These are phyloP conservation scores for Fistulina hepatica DNA, from an alignment of 1,284 basidiomycete species.

Conservation along the genomic window DNA sequence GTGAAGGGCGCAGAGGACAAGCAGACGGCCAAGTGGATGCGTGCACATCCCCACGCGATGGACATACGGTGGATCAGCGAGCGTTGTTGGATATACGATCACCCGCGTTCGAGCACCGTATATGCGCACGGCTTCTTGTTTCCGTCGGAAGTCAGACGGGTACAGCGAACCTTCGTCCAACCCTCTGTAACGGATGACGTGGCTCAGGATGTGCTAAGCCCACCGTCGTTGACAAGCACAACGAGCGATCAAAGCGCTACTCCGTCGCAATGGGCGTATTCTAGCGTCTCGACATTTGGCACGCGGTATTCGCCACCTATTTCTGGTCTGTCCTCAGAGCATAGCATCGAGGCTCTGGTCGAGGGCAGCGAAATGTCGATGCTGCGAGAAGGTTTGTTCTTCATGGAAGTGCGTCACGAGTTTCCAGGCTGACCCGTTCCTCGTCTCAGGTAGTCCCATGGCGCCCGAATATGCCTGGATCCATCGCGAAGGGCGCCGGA, in stretches of 20 bases:
- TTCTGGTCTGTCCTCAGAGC: constrained; percentile 51
- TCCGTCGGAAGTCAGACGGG: constrained; percentile 75
- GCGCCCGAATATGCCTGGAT: constrained; percentile 54
- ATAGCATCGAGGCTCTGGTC: constrained; percentile 86
- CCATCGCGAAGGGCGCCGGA: constrained; percentile 56
- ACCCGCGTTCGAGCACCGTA: constrained; percentile 88
- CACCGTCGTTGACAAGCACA: constrained; percentile 12
- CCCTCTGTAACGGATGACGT: constrained; percentile 31
- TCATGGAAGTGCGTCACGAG: background rate
- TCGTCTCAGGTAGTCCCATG: constrained; percentile 37
- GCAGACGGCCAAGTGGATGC: constrained; percentile 92
- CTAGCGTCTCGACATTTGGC: constrained; percentile 82
- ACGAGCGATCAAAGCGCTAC: constrained; percentile 23
- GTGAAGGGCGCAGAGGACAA: constrained; percentile 90
- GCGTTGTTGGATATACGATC: constrained; percentile 97
- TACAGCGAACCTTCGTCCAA: constrained; percentile 35
- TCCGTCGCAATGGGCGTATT: constrained; percentile 60
- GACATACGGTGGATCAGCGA: constrained; percentile 87
- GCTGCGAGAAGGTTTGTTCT: constrained; percentile 43
- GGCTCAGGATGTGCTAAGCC: constrained; percentile 23
- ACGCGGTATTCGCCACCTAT: constrained; percentile 67
- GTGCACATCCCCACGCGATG: constrained; percentile 69
- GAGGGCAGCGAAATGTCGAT: constrained; percentile 81
- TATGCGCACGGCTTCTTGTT: constrained; percentile 97
- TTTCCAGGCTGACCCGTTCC: constrained; percentile 3